These are phyloP conservation scores for Paratinospora sagittata DNA, from an alignment of 164 flowering plant species.

Conservation along the genomic window DNA sequence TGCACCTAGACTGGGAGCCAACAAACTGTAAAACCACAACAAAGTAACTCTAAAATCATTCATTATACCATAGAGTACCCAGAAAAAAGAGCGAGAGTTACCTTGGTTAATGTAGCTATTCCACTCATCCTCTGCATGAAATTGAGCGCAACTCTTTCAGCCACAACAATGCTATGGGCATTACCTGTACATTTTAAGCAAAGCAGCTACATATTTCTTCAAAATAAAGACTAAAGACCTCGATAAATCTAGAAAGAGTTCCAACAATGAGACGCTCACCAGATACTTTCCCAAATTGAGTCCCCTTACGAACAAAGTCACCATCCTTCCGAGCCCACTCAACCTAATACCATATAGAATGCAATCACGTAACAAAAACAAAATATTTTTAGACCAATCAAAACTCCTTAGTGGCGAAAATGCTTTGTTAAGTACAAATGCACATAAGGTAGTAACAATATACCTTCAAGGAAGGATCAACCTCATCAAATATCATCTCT, in stretches of 20 bases:
- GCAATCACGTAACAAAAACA: conserved; percentile 6
- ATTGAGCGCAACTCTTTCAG: conserved; percentile 86
- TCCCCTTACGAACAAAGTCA: conserved; percentile 60
- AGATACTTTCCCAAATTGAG: conserved; percentile 76
- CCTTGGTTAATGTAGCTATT: conserved; percentile 86
- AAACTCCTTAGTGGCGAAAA: not conserved
- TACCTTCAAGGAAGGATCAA: conserved; percentile 91
- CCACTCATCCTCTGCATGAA: conserved; percentile 99
- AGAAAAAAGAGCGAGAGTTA: too few species aligned
- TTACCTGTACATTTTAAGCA: conserved; percentile 43
- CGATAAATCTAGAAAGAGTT: not conserved
- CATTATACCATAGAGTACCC: not conserved
- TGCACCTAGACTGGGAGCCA: too few species aligned
- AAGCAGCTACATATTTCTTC: not conserved
- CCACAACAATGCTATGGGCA: conserved; percentile 83
- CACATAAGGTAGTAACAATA: too few species aligned
- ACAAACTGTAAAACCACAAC: too few species aligned
- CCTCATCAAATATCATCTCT: conserved; percentile 79
- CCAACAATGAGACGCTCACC: conserved; percentile 32
- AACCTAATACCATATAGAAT: conserved; percentile 40
- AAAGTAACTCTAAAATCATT: too few species aligned
- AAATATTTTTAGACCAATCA: too few species aligned
- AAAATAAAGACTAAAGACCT: not conserved
- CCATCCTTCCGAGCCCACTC: conserved; percentile 87
- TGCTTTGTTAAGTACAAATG: too few species aligned